phyloP scores from a whole-genome alignment of 2,329 filamentous ascomycete species.

The Daldinia eschscholtzii region DNA sequence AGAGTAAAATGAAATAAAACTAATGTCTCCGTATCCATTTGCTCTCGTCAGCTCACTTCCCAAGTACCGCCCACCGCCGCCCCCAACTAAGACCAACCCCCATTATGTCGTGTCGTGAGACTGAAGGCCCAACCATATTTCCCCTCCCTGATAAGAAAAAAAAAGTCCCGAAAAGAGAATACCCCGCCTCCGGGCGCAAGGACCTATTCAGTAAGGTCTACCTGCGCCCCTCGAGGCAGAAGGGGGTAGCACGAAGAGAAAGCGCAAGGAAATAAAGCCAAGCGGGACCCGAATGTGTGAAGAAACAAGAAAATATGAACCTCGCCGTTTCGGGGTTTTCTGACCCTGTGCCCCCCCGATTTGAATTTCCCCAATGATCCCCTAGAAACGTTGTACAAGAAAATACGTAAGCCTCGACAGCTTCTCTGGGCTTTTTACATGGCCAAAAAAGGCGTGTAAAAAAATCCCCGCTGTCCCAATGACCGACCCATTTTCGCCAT shows the following conservation, averaged over 20 bases:
- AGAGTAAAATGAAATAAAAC: conserved; percentile 8
- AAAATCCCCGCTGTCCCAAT: conserved; percentile 37
- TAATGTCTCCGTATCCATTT: conserved; percentile 27
- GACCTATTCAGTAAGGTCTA: conserved; percentile 31
- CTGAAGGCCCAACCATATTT: conserved; percentile 48
- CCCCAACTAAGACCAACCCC: conserved; percentile 29
- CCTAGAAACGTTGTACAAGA: conserved; percentile 52
- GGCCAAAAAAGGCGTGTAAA: too few relatives aligned
- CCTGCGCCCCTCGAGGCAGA: conserved; percentile 13
- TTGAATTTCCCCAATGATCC: conserved; percentile 34
- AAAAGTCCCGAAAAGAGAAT: conserved; percentile 23
- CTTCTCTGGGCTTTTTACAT: conserved; percentile 36
- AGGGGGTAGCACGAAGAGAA: conserved; percentile 36
- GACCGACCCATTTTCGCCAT: conserved; percentile 53
- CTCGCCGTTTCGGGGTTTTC: conserved; percentile 39
- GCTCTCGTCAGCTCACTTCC: conserved; percentile 41
- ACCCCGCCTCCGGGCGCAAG: conserved; percentile 36
- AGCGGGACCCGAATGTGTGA: conserved; percentile 29
- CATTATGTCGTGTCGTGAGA: conserved; percentile 52
- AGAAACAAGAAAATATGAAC: conserved; percentile 20
- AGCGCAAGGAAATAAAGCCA: conserved; percentile 15
- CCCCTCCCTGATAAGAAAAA: conserved; percentile 42
- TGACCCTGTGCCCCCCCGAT: conserved; percentile 36
- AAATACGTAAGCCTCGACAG: conserved; percentile 44
- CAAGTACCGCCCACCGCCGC: conserved; percentile 11